phyloP scores from a whole-genome alignment of 768 basidiomycete genomes.

The Lepiota subincarnata region DNA sequence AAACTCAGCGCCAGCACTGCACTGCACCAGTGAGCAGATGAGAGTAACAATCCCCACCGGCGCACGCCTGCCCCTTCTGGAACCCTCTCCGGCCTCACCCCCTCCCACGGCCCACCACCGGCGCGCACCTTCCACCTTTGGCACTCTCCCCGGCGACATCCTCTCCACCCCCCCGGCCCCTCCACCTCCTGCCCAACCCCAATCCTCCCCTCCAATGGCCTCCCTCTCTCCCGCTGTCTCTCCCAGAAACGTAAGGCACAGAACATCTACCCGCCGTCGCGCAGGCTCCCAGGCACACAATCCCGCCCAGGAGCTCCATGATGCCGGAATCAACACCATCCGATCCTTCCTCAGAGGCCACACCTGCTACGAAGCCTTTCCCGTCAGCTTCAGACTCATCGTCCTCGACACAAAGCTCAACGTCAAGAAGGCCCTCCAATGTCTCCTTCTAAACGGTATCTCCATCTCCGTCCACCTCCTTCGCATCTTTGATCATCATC shows the following conservation, averaged over 20 bases:
- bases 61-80: not conserved
- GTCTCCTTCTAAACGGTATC: constrained; percentile 75
- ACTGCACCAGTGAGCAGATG: too few relatives aligned
- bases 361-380: constrained; percentile 94
- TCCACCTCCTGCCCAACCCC: not conserved
- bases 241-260: constrained; percentile 47
- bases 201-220: constrained; percentile 28
- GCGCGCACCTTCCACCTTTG: not conserved
- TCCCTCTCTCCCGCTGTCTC: constrained; percentile 49
- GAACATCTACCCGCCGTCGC: constrained; percentile 52
- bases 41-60: too few relatives aligned
- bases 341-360: constrained; percentile 79
- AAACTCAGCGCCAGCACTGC: not conserved
- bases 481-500: constrained; percentile 12
- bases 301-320: constrained; percentile 57
- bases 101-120: not conserved
- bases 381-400: constrained; percentile 93
- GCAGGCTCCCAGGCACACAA: constrained; percentile 48
- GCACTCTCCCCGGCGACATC: not conserved
- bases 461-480: not conserved
- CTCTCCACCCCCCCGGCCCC: not conserved
- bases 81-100: not conserved
- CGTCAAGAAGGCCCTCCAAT: constrained; percentile 92
- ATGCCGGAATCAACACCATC: constrained; percentile 65
- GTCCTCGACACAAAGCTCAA: constrained; percentile 94